Base-by-base conservation (phyloP, 2,329 filamentous ascomycete species). In the Colletotrichum tamarilloi region DNA sequence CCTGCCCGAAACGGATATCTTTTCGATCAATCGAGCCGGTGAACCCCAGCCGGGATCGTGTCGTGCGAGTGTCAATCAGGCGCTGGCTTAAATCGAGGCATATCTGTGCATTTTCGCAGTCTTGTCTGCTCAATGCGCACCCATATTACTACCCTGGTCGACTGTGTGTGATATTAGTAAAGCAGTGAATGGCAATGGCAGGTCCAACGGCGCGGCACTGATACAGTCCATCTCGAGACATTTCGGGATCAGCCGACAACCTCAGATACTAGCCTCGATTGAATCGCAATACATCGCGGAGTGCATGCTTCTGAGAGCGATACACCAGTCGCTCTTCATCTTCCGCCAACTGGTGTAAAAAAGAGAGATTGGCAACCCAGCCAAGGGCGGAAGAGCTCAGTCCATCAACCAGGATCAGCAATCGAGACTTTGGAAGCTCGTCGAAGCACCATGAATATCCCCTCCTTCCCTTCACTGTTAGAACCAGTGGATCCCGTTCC, bases 361-460 rank as follows among this genome's bases (percentile, higher is more conserved):
- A 53, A n/a, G 32, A 52, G 26, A 30, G 22, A 5, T 5, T 16
- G 11, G 32, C 32, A 42, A 42, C 38, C 38, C 16, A 42, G 38
- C 19, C 7, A 16, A 55, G 30, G 24, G 7, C 22, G 49, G 49
- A 49, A 59, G 60, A 69, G 70, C 70, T 69, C 35, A 16, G 59
- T 60, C 46, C 62, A 55, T 46, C 52, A 35, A 26, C 70, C 53
- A 12, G 70, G 66, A 56, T 73, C 46, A 60, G 65, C 65, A 69
- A 26, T n/a, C 35, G 66, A 64, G 46, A 42, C 16, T 65, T 73
- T 73, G 46, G 70, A 70, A 73, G 66, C 67, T 57, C 70, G n/a
- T 73, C 70, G 70, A 73, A 73, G 59, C 70, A 52, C 42, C 55
- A 24, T 73, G 70, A 73, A 73, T 38, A 58, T 53, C 67, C 69